Evolutionary conservation across 768 basidiomycete species (phyloP), one percentile per base, ranked within the genome.

Genomic region (Exidia glandulosa): DNA sequence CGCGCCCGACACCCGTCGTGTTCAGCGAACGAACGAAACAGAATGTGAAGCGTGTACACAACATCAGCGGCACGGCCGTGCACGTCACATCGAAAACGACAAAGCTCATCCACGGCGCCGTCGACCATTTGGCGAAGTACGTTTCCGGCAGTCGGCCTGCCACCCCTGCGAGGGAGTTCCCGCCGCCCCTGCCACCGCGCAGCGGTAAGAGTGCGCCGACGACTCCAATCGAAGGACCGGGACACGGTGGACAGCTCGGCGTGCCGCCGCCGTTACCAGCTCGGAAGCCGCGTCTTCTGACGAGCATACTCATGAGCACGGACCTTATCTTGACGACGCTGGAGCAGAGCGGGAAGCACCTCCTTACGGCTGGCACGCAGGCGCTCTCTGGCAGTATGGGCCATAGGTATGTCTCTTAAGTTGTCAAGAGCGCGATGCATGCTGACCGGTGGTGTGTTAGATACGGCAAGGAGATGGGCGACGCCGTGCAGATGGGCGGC

Each of bases 261-360:
- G 23, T 32, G 19, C 48, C 27, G 14, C 65, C 62, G 25, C 60
- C 63, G 10, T 47, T 61, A 13, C 60, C 61, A 5, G 57, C 60
- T n/a, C 50, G 33, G 10, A 64, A 62, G n/a, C 59, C 56, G 47
- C 61, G 65, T 10, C 57, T 68, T 19, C 62, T 66, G 30, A 76
- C 78, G 47, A 77, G 80, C 29, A 64, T 86, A 29, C 66, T 86
- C 23, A 77, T 86, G 57, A 83, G 82, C 16, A 81, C 81, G n/a
- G 83, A 86, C 66, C 75, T 87, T 54, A 79, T 88, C 58, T 73
- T 84, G 10, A 80, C 83, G 14, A 83, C 85, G 3, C 72, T 86
- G 34, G 84, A 87, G 67, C 73, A 82, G 62, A 83, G 82, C 9
- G 74, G 79, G 31, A 73, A 79, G 45, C 76, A 76, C 54, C 63